Evolutionary conservation across 331 rosid genomes (phyloP).

Genomic region (Stylosanthes scabra): DNA sequence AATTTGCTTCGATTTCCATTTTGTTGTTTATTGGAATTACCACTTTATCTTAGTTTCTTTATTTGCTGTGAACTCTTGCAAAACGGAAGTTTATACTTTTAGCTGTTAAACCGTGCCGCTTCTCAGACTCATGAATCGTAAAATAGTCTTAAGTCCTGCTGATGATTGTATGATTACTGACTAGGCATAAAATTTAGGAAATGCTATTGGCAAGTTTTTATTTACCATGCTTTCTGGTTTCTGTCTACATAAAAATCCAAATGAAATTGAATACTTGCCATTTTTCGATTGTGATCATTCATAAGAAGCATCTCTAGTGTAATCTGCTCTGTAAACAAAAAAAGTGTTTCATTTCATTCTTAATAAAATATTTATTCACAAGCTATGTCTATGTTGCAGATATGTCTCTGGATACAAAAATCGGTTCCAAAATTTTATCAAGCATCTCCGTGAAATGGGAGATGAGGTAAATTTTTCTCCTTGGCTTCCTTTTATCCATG

Average conservation of each 20-base stretch:
- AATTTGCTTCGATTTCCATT: slow-evolving; percentile 17
- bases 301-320: neutral
- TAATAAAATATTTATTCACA: slow-evolving; percentile 9
- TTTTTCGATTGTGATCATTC: slow-evolving; percentile 10
- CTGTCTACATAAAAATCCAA: neutral
- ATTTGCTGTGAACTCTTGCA: neutral
- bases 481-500: neutral
- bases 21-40: slow-evolving; percentile 28
- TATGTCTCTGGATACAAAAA: slow-evolving; percentile 98
- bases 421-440: slow-evolving; percentile 95
- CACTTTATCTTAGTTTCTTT: neutral
- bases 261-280: neutral
- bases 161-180: neutral
- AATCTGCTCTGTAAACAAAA: neutral
- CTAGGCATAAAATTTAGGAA: slow-evolving; percentile 11
- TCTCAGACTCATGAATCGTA: slow-evolving; percentile 3
- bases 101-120: neutral
- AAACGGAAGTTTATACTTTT: slow-evolving; percentile 9
- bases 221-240: slow-evolving; percentile 14
- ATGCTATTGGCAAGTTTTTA: neutral
- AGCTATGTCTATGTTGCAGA: slow-evolving; percentile 56
- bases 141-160: slow-evolving; percentile 18
- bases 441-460: slow-evolving; percentile 97
- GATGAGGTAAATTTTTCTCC: slow-evolving; percentile 74
- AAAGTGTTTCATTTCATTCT: neutral